A percentile compares a stretch with the other conserved stretches of the same genome.
These are phyloP conservation scores for Vicia sativa DNA, from an alignment of 306 rosid species.

Conservation along the genomic window DNA sequence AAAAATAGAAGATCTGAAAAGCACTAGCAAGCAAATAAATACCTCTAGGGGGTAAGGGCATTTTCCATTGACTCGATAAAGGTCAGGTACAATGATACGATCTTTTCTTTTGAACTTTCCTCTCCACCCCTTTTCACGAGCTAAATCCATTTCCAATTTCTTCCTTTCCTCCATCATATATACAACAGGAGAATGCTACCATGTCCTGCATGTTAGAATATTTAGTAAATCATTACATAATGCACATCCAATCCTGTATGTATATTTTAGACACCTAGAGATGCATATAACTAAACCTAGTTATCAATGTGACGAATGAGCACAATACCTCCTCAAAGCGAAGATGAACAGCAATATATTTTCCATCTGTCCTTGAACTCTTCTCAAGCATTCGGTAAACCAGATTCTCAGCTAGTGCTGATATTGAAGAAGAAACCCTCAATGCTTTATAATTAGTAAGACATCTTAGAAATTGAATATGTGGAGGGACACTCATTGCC, in stretches of 20 bases:
- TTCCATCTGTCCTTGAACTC: slow-evolving; percentile 77
- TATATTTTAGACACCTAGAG: not conserved
- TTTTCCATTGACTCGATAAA: slow-evolving; percentile 82
- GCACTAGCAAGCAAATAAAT: slow-evolving; percentile 31
- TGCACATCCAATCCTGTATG: slow-evolving; percentile 15
- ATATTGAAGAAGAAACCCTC: slow-evolving; percentile 76
- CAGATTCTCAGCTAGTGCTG: slow-evolving; percentile 66
- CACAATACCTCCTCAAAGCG: slow-evolving; percentile 94
- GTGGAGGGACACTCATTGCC: slow-evolving; percentile 92
- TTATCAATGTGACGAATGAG: slow-evolving; percentile 34
- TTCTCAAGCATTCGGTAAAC: slow-evolving; percentile 70
- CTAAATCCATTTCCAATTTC: slow-evolving; percentile 81
- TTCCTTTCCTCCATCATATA: slow-evolving; percentile 82
- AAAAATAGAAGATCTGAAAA: slow-evolving; percentile 1
- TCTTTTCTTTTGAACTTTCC: slow-evolving; percentile 80
- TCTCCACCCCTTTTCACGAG: slow-evolving; percentile 87
- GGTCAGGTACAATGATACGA: slow-evolving; percentile 61
- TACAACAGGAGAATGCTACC: slow-evolving; percentile 96
- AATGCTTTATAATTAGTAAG: slow-evolving; percentile 86
- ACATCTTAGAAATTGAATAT: slow-evolving; percentile 87
- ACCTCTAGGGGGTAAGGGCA: slow-evolving; percentile 98
- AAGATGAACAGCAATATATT: slow-evolving; percentile 81
- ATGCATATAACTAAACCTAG: slow-evolving; percentile 14
- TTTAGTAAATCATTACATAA: slow-evolving; percentile 30
- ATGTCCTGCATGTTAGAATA: slow-evolving; percentile 67